Evolutionary conservation across 2,329 filamentous ascomycete species (phyloP), one percentile per base, ranked within the genome.

Genomic region (Arthrobotrys sphaeroides): DNA sequence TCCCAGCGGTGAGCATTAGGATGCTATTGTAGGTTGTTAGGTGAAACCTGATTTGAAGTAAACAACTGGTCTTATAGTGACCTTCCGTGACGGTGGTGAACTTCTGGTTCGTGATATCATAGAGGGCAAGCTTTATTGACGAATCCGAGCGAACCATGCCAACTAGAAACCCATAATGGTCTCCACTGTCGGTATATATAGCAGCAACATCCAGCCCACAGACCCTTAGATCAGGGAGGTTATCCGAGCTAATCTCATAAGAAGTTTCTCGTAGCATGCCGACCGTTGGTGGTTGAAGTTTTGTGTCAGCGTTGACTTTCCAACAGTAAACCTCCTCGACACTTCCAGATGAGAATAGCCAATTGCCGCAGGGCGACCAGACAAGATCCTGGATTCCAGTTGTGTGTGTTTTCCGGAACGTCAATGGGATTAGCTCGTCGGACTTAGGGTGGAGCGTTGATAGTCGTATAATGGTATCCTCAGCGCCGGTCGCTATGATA

Each of bases 261-360:
- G 83, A 82, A 1, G 85, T 87, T 81, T 89, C 88, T 73, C 87
- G 87, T 10, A 87, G 82, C 1, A 90, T 84, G 0, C 86, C 88
- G 1, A 61, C 59, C 9, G 42, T 61, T 18, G 13, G 10, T 12
- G 22, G 4, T 20, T 88, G 85, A 5, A 91, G 81, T 12, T 45
- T 61, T 12, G 12, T 9, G 6, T 22, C 51, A 9, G 80, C 80
- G 51, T 84, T 84, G 33, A 94, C 82, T 42, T 88, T 86, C 94
- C 95, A 99, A 9, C 94, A 87, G 79, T 90, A 94, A 77, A 98
- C 90, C 82, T 99, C 94, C 81, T 97, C 94, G 75, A 89, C 90
- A 0, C 94, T 95, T 4, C 88, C 93, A 79, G 92, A 94, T 78
- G 92, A 97, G 81, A 98, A 91, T 1, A 99, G 87, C 78, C 90